Conservation (phyloP, 768 basidiomycete species). For the Pulveroboletus frians region DNA sequence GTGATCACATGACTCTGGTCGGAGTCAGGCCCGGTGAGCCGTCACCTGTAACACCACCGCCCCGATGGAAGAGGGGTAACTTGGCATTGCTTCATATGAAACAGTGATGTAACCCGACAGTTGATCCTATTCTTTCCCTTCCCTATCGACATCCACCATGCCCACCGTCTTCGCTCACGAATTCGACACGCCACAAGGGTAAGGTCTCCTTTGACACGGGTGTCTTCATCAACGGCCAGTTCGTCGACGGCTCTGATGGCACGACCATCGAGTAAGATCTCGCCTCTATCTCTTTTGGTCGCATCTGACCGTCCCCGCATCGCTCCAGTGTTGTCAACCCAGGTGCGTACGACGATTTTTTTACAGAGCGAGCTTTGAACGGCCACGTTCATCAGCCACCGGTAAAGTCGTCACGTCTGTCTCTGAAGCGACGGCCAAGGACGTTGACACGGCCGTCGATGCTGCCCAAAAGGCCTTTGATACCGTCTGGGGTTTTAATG, state of each 20-base stretch:
- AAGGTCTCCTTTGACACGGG: constrained; percentile 54
- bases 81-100: no score
- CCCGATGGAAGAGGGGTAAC: no score
- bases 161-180: constrained; percentile 41
- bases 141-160: constrained; percentile 28
- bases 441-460: constrained; percentile 72
- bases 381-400: constrained; percentile 38
- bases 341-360: constrained; percentile 24
- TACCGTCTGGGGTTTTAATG: constrained; percentile 57
- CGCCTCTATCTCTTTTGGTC: background rate
- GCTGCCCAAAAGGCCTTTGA: constrained; percentile 45
- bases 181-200: constrained; percentile 58
- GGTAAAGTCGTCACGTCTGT: constrained; percentile 59
- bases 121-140: background rate
- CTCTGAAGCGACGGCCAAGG: constrained; percentile 53
- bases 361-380: background rate
- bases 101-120: no score
- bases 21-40: no score
- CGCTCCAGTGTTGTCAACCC: constrained; percentile 54
- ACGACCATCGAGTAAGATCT: constrained; percentile 67
- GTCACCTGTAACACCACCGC: no score
- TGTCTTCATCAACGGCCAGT: constrained; percentile 69
- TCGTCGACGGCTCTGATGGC: constrained; percentile 48
- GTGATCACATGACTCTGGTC: no score
- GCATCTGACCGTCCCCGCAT: background rate